Base-by-base conservation (phyloP, 805 yeast genomes). In the Ogataea allantospora region DNA sequence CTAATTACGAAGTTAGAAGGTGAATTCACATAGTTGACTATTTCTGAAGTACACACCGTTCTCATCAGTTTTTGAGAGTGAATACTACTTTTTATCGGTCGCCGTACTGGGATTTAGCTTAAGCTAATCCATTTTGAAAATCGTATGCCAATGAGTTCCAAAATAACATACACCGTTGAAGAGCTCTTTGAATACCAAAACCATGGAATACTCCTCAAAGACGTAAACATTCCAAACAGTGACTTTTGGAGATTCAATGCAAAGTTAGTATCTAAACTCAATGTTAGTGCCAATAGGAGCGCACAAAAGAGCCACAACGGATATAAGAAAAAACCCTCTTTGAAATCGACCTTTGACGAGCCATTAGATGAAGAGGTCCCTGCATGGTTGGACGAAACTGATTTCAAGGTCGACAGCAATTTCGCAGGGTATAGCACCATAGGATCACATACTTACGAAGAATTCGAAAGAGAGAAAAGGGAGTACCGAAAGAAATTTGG, bases 381-480 rank as follows among this genome's bases (percentile, higher is more conserved):
- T 1, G 62, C 52, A 33, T 60, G 65, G 65, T 43, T 53, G 23
- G 54, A 49, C 13, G 65, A 58, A 27, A 53, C 60, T 2, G 61
- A 60, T 35, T 60, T 60, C 43, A 54, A 57, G 27, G 53, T 53
- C 8, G 64, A 59, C 29, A 29, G 44, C n/a, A 57, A 50, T 41
- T 54, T 59, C 26, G 46, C 55, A 6, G 35, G 48, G 5, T 59
- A 57, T 42, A 36, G 43, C 25, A 23, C 41, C 3, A 50, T 48
- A 13, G 60, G 60, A 2, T 16, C 43, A 3, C 58, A 53, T 38
- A 51, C 60, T 8, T 45, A 48, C 28, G 55, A 56, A 36, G 64
- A 59, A 18, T 49, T 59, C 18, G 64, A 59, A 35, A 41, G 48
- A 20, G 64, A 59, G 21, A 58, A 57, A 38, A 27, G 44, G 36